phyloP scores from a whole-genome alignment of 192 early-diverging fungal genomes.

The Lunasporangiospora selenospora region DNA sequence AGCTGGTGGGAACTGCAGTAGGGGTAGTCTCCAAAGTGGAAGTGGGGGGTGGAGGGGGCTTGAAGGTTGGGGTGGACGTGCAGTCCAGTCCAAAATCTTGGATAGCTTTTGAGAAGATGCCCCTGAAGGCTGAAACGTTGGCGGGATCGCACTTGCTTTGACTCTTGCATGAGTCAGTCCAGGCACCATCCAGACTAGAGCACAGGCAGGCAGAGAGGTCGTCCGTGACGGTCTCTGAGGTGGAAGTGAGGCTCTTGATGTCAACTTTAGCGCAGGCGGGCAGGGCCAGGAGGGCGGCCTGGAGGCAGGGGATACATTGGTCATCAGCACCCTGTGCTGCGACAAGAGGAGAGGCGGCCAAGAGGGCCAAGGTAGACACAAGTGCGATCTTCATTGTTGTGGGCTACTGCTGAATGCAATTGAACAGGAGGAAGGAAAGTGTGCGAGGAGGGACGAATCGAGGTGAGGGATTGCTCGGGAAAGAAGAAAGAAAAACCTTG shows the following conservation, averaged over 20 bases:
- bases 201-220: slow-evolving; percentile 28
- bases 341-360: slow-evolving; percentile 3
- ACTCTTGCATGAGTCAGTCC: slow-evolving; percentile 20
- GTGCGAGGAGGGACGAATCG: no score
- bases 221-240: background rate
- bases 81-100: slow-evolving; percentile 8
- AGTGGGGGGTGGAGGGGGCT: background rate
- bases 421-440: no score
- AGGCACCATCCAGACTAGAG: slow-evolving; percentile 19
- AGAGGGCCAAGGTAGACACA: slow-evolving; percentile 2
- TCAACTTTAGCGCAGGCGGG: slow-evolving; percentile 13
- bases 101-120: background rate
- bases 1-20: background rate
- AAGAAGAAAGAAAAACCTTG: no score
- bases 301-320: slow-evolving; percentile 21
- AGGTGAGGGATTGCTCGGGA: no score
- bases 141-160: slow-evolving; percentile 6
- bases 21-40: slow-evolving; percentile 5
- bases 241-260: slow-evolving; percentile 7
- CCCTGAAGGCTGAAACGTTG: slow-evolving; percentile 16
- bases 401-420: no score
- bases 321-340: slow-evolving; percentile 15
- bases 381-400: no score
- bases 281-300: slow-evolving; percentile 14
- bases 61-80: slow-evolving; percentile 24